Conservation (phyloP, 2,329 filamentous ascomycete species). For the Ilyonectria destructans region DNA sequence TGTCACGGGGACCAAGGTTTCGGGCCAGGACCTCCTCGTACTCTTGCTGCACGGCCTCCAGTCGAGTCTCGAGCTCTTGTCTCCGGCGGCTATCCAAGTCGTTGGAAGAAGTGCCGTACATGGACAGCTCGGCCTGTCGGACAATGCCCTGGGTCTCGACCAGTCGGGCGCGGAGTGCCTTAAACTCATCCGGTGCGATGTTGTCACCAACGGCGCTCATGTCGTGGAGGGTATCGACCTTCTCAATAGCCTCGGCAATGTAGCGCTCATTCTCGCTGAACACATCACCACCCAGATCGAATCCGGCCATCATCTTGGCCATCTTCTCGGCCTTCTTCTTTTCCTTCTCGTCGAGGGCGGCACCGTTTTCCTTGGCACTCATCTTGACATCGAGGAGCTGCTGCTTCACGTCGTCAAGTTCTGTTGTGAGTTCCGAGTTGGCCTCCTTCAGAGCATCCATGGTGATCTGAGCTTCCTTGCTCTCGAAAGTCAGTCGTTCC, state of each 20-base stretch:
- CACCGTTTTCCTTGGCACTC: conserved; percentile 93
- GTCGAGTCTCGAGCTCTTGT: conserved; percentile 82
- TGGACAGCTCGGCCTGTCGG: conserved; percentile 90
- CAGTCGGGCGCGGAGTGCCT: conserved; percentile 83
- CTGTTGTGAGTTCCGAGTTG: conserved; percentile 90
- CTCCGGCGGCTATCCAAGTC: conserved; percentile 78
- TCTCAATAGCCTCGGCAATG: conserved; percentile 87
- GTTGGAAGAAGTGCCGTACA: conserved; percentile 79
- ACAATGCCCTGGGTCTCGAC: conserved; percentile 94
- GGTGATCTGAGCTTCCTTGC: conserved; percentile 96
- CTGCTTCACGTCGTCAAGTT: conserved; percentile 96
- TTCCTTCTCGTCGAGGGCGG: conserved; percentile 95
- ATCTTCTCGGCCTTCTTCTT: conserved; percentile 99
- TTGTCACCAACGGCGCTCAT: conserved; percentile 83
- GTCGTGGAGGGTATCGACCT: conserved; percentile 85
- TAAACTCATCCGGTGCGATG: conserved; percentile 86
- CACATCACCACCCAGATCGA: conserved; percentile 92
- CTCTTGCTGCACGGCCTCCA: conserved; percentile 83
- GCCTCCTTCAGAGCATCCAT: conserved; percentile 98
- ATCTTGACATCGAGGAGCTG: conserved; percentile 96
- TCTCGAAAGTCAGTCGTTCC: conserved; percentile 94
- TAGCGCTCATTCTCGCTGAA: conserved; percentile 94
- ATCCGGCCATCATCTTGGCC: conserved; percentile 99
- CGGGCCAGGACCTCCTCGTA: conserved; percentile 88
- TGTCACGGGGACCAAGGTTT: conserved; percentile 84